phyloP scores from a whole-genome alignment of 2,329 filamentous ascomycete genomes.

The Epichloe typhina region DNA sequence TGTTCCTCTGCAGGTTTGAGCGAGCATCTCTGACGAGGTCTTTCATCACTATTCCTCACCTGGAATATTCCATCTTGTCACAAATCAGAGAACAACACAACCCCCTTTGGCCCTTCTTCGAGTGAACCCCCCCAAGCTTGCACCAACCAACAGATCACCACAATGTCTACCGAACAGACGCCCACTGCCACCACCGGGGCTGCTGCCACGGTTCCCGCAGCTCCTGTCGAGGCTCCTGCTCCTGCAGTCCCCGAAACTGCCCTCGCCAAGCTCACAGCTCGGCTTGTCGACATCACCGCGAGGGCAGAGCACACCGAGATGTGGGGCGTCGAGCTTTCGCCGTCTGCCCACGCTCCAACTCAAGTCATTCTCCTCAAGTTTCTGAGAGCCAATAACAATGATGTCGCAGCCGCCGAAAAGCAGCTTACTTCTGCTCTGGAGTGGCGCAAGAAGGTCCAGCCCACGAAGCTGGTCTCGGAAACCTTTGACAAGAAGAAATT shows the following conservation, averaged over 20 bases:
- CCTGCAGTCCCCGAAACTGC: slow-evolving; percentile 16
- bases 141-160: neutral
- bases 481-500: slow-evolving; percentile 60
- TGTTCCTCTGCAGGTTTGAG: neutral
- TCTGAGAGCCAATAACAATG: slow-evolving; percentile 74
- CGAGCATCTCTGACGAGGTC: neutral
- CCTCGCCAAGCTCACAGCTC: slow-evolving; percentile 43
- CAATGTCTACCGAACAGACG: slow-evolving; percentile 15
- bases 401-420: slow-evolving; percentile 58
- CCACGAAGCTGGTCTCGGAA: slow-evolving; percentile 49
- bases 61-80: no score
- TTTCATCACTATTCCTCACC: no score
- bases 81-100: neutral
- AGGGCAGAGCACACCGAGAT: slow-evolving; percentile 58
- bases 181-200: slow-evolving; percentile 6
- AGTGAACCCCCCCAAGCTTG: neutral
- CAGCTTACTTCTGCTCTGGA: slow-evolving; percentile 69
- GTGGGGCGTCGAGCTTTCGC: slow-evolving; percentile 64
- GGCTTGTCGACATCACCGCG: slow-evolving; percentile 43
- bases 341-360: slow-evolving; percentile 51
- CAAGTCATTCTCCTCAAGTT: slow-evolving; percentile 86
- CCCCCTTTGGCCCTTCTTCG: neutral
- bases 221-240: slow-evolving; percentile 6
- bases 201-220: slow-evolving; percentile 9
- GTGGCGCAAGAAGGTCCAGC: slow-evolving; percentile 70